Evolutionary conservation across 257 asterid genomes (phyloP), one percentile per base, ranked within the genome.

Genomic region (Anisodus tanguticus): DNA sequence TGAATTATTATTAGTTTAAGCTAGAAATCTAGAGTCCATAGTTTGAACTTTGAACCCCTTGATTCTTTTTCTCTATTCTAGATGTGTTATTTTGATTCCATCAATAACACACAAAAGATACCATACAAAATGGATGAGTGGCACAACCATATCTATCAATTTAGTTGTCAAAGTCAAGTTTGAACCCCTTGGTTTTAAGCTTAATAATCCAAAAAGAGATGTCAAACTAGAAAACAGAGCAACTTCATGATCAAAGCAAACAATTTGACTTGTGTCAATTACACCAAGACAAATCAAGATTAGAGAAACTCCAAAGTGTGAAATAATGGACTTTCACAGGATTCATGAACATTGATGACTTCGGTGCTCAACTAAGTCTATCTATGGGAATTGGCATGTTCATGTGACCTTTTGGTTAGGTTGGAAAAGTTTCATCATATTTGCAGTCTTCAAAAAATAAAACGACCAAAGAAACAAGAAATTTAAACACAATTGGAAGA

Each of bases 271-370:
- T 43, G 79, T 76, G 63, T 76, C 45, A 22, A 31, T 26, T 51
- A 76, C 10, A 8, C 26, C 3, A 0, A 31, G 81, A 12, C 80
- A 74, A 0, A 74, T 74, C 60, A 74, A 74, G 80, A 6, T 51
- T 51, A 76, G 63, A 76, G 22, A 76, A 26, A 51, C 11, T 76
- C 47, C 47, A 12, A 76, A 51, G 62, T 76, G 63, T 76, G 81
- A 76, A 76, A 76, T 76, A 26, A 51, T 76, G 63, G 64, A 76
- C 81, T 76, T 51, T 26, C 81, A 76, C 81, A 76, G 62, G 81
- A 76, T 76, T 11, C 81, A 76, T 51, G 81, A 19, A 76, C 81
- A 51, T 76, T 76, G 81, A 76, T 76, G 81, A 76, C 81, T 76
- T 51, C 81, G 81, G 81, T 76, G 63, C 9, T 76, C 45, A 76